These are phyloP conservation scores for Apiotrichum gamsii DNA, from an alignment of 1,284 basidiomycete species.

Conservation along the genomic window DNA sequence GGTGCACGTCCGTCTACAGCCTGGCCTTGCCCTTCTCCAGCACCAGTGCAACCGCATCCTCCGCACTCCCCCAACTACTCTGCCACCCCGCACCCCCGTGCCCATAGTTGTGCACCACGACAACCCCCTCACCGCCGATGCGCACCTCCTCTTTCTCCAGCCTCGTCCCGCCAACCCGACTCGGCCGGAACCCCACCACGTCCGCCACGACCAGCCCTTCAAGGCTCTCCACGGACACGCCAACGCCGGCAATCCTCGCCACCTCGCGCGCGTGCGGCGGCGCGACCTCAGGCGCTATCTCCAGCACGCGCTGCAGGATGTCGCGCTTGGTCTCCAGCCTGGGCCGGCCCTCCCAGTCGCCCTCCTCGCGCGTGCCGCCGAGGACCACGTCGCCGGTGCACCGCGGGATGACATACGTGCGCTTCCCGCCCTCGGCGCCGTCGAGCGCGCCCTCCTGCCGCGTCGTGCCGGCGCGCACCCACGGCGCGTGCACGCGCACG, in stretches of 20 bases:
- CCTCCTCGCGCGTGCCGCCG: conserved; percentile 42
- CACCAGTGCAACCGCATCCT: conserved; percentile 44
- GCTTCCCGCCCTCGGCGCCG: conserved; percentile 41
- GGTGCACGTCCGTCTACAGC: too few species aligned
- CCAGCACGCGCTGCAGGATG: conserved; percentile 33
- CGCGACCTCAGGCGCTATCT: conserved; percentile 34
- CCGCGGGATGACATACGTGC: conserved; percentile 46
- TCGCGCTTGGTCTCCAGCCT: conserved; percentile 27
- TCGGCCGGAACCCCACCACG: conserved; percentile 41
- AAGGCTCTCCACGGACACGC: conserved; percentile 3
- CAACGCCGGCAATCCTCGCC: not conserved
- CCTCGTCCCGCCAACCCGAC: conserved; percentile 27
- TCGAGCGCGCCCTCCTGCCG: conserved; percentile 37
- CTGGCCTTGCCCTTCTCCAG: not conserved
- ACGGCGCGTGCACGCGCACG: conserved; percentile 50
- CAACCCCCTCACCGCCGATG: not conserved
- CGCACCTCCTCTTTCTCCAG: conserved; percentile 20
- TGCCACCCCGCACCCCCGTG: conserved; percentile 48
- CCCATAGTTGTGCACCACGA: conserved; percentile 43
- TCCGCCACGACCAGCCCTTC: conserved; percentile 19
- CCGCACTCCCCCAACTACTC: conserved; percentile 42
- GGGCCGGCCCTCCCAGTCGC: conserved; percentile 40
- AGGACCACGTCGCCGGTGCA: conserved; percentile 42
- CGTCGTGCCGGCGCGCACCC: conserved; percentile 39
- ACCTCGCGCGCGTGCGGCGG: conserved; percentile 13